These are phyloP conservation scores for Thraustochytrium sp. DNA, from an alignment of 352 stramenopile species.

Conservation along the genomic window DNA sequence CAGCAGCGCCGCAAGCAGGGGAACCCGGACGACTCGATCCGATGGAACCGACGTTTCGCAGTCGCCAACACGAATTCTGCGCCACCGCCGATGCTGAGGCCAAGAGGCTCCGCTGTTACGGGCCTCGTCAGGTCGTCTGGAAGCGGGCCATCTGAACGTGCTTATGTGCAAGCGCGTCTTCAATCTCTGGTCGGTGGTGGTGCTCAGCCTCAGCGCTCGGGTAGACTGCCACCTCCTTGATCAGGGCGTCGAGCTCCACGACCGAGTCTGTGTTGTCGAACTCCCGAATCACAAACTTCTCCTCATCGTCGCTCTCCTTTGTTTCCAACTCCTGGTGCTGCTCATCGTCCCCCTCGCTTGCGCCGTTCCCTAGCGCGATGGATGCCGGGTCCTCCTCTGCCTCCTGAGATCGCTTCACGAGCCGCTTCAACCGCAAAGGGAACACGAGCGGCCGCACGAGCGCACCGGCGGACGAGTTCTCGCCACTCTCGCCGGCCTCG, in stretches of 20 bases:
- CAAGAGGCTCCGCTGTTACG: too few relatives aligned
- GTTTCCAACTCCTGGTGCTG: neutral
- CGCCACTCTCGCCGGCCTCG: neutral
- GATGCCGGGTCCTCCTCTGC: neutral
- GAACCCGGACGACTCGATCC: too few relatives aligned
- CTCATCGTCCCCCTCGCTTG: neutral
- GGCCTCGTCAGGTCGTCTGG: too few relatives aligned
- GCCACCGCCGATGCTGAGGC: too few relatives aligned
- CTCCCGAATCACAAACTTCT: slow-evolving; percentile 6
- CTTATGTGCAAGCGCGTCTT: too few relatives aligned
- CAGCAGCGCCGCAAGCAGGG: too few relatives aligned
- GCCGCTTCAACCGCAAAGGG: neutral
- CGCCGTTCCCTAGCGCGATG: neutral
- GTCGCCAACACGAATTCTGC: too few relatives aligned
- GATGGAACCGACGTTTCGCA: too few relatives aligned
- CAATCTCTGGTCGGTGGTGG: too few relatives aligned
- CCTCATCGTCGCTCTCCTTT: neutral
- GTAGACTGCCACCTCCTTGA: neutral
- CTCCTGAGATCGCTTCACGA: neutral
- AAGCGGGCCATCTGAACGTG: too few relatives aligned
- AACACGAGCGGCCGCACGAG: neutral
- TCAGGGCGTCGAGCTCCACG: neutral
- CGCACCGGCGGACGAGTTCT: too few relatives aligned
- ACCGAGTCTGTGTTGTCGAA: slow-evolving; percentile 20
- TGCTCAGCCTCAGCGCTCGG: too few relatives aligned